A percentile compares a stretch with the other conserved stretches of the same genome.
Conservation (phyloP, 2,329 filamentous ascomycete genomes). For the Ophiostoma perfectum region DNA sequence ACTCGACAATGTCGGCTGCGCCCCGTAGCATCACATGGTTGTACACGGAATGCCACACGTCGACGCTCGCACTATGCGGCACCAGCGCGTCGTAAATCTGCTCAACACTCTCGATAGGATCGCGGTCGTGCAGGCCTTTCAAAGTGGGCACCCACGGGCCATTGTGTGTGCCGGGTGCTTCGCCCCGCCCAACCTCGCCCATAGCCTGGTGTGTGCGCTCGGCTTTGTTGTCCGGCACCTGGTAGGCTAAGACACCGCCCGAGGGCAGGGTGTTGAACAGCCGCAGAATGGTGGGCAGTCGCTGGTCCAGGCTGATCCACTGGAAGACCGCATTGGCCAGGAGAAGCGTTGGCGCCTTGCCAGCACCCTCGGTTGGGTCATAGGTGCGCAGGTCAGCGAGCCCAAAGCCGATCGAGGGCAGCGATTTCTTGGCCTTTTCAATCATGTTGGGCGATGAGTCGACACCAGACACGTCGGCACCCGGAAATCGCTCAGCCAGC, state of each 20-base stretch:
- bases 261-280: slow-evolving; percentile 39
- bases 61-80: slow-evolving; percentile 39
- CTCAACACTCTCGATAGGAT: slow-evolving; percentile 43
- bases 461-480: slow-evolving; percentile 44
- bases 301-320: slow-evolving; percentile 44
- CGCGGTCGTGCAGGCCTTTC: slow-evolving; percentile 33
- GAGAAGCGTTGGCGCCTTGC: slow-evolving; percentile 38
- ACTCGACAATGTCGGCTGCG: slow-evolving; percentile 51
- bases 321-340: slow-evolving; percentile 57
- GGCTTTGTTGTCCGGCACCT: slow-evolving; percentile 45
- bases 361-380: slow-evolving; percentile 26
- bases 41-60: slow-evolving; percentile 53
- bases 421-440: slow-evolving; percentile 37
- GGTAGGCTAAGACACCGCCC: slow-evolving; percentile 50
- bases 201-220: slow-evolving; percentile 48
- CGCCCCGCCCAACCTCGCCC: slow-evolving; percentile 39
- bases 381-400: slow-evolving; percentile 44
- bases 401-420: slow-evolving; percentile 42
- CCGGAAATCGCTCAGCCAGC: slow-evolving; percentile 44
- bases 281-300: slow-evolving; percentile 41
- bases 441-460: slow-evolving; percentile 55
- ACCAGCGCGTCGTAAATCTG: slow-evolving; percentile 47
- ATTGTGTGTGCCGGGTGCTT: slow-evolving; percentile 23
- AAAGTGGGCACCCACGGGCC: slow-evolving; percentile 27
- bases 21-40: slow-evolving; percentile 45